A percentile compares a stretch with the other conserved stretches of the same genome.
phyloP scores from a whole-genome alignment of 2,329 filamentous ascomycete genomes.

The Cladorrhinum sp. region DNA sequence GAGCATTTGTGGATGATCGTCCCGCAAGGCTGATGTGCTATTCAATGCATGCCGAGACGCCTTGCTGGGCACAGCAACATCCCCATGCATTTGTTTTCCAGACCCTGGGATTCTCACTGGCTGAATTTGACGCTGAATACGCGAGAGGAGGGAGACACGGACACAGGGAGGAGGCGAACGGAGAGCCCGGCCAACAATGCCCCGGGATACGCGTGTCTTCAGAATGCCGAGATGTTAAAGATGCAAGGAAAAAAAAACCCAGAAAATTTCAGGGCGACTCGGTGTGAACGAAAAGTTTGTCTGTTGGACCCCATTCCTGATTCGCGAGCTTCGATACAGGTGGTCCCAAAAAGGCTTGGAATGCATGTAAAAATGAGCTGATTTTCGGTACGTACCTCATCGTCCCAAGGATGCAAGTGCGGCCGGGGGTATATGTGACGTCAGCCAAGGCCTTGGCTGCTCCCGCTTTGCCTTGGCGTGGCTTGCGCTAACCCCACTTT shows the following conservation, averaged over 20 bases:
- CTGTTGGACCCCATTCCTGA: neutral
- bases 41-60: neutral
- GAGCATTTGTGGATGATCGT: conserved; percentile 1
- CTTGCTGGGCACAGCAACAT: neutral
- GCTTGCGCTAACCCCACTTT: neutral
- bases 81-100: neutral
- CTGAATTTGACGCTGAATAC: neutral
- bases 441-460: conserved; percentile 24
- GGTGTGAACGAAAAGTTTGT: neutral
- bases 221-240: neutral
- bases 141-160: neutral
- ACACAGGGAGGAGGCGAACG: neutral
- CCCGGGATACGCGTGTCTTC: neutral
- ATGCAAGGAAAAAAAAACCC: neutral
- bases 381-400: conserved; percentile 20
- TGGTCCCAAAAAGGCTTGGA: neutral
- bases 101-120: neutral
- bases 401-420: neutral
- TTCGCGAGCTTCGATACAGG: neutral
- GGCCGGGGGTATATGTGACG: conserved; percentile 12
- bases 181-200: neutral
- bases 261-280: neutral
- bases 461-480: conserved; percentile 1
- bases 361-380: conserved; percentile 22
- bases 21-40: conserved; percentile 7